Conservation (phyloP, 352 stramenopile species). For the Pythium insidiosum region DNA sequence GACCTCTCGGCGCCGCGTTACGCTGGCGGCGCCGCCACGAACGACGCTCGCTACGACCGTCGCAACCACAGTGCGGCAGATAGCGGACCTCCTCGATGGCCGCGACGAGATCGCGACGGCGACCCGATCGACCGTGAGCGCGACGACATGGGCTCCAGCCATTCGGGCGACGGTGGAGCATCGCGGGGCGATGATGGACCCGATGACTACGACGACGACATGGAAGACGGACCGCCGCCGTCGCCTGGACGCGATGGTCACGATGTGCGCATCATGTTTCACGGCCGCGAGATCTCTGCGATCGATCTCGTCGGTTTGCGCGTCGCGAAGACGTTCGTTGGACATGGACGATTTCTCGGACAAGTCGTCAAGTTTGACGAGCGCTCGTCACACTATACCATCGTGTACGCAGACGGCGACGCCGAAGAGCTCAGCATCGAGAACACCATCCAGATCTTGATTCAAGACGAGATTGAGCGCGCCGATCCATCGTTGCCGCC, state of each 20-base stretch:
- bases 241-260: constrained; percentile 21
- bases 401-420: constrained; percentile 82
- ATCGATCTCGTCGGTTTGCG: constrained; percentile 73
- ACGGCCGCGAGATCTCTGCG: constrained; percentile 60
- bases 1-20: too few relatives aligned
- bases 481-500: constrained; percentile 45
- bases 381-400: constrained; percentile 51
- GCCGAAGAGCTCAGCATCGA: constrained; percentile 72
- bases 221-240: too few relatives aligned
- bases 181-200: constrained; percentile 8
- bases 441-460: constrained; percentile 75
- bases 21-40: too few relatives aligned
- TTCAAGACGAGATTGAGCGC: constrained; percentile 81
- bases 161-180: constrained; percentile 4
- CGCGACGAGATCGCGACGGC: too few relatives aligned
- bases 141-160: constrained; percentile 9
- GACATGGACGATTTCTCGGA: constrained; percentile 73
- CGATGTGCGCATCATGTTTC: constrained; percentile 61
- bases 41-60: too few relatives aligned
- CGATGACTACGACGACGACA: too few relatives aligned
- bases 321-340: constrained; percentile 79
- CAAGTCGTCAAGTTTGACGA: constrained; percentile 84
- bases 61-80: too few relatives aligned
- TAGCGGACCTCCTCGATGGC: too few relatives aligned
- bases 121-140: too few relatives aligned